Base-by-base conservation (phyloP, 345 rosid species). In the Eucalyptus globulus region DNA sequence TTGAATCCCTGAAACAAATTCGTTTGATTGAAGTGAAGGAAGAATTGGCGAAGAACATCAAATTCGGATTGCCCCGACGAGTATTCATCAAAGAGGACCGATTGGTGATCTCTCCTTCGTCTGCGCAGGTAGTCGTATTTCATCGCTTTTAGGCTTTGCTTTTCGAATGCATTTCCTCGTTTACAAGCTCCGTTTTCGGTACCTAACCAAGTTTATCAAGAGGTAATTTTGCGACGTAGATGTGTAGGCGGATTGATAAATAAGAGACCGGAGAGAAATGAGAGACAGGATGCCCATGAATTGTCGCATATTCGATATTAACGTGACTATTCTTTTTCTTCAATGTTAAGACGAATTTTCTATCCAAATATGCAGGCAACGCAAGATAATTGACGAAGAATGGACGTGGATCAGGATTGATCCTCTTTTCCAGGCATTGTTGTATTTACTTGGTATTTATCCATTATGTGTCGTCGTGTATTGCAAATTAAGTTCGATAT, bases 1-100 rank as follows among this genome's bases (percentile, higher is more conserved):
- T 65, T 65, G 4, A 14, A 29, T 29, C 16, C 17, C 86, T 81
- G 86, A 81, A 81, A 45, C 49, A 81, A 7, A 81, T 81, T 45
- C 5, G 49, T 5, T 81, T 40, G 29, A 45, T 45, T 45, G 2
- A 45, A 81, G 86, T 81, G 49, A 19, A 81, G 45, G 29, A 37
- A 14, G 4, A 81, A 40, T 17, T 81, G 26, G 86, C 49, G 37
- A 65, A 2, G 9, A 14, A 29, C 5, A 29, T 65, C 37, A 65
- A 14, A 65, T 2, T 1, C 1, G 5, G 5, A 65, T 12, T 65
- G 34, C 1, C 72, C 34, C 4, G 4, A 14, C 2, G 2, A 27
- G 17, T 65, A 13, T 14, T 6, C 72, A 65, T 65, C 37, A 65
- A 65, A 13, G 72, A 12, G 72, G 8, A 29, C 1, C 34, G 14